phyloP scores from a whole-genome alignment of 352 stramenopile genomes.

The Globisporangium heterothallicum region DNA sequence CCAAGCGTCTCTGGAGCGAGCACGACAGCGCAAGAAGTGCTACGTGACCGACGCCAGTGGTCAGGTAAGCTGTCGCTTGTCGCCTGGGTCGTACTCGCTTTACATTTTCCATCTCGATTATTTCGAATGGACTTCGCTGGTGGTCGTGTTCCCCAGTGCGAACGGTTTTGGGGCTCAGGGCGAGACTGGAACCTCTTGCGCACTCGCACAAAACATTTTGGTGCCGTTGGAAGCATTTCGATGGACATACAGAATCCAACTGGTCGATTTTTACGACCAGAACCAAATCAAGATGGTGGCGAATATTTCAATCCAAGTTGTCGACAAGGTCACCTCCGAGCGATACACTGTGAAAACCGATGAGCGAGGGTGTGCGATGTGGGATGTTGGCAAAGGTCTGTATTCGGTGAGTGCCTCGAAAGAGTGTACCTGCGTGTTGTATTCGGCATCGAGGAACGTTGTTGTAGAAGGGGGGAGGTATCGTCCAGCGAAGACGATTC shows the following conservation, averaged over 20 bases:
- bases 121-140: constrained; percentile 66
- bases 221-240: constrained; percentile 52
- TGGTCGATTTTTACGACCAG: constrained; percentile 68
- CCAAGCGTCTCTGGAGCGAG: constrained; percentile 6
- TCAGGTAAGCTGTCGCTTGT: constrained; percentile 27
- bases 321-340: constrained; percentile 48
- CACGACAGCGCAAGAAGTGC: constrained; percentile 10
- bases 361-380: constrained; percentile 30
- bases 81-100: constrained; percentile 56
- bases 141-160: constrained; percentile 46
- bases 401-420: constrained; percentile 47
- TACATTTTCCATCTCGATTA: constrained; percentile 70
- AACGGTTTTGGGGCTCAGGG: constrained; percentile 36
- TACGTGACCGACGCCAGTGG: constrained; percentile 40
- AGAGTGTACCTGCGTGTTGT: constrained; percentile 59
- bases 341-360: constrained; percentile 40
- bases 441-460: constrained; percentile 62
- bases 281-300: constrained; percentile 28
- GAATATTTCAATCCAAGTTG: constrained; percentile 46
- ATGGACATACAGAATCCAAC: constrained; percentile 55
- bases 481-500: constrained; percentile 37
- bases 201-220: constrained; percentile 41
- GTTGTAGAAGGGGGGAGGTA: constrained; percentile 59
- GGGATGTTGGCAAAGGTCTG: constrained; percentile 53
- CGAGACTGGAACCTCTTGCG: constrained; percentile 17